Percentiles rank a stretch among this genome's conserved stretches.
phyloP scores from a whole-genome alignment of 2,329 filamentous ascomycete species.

The Aaosphaeria arxii region DNA sequence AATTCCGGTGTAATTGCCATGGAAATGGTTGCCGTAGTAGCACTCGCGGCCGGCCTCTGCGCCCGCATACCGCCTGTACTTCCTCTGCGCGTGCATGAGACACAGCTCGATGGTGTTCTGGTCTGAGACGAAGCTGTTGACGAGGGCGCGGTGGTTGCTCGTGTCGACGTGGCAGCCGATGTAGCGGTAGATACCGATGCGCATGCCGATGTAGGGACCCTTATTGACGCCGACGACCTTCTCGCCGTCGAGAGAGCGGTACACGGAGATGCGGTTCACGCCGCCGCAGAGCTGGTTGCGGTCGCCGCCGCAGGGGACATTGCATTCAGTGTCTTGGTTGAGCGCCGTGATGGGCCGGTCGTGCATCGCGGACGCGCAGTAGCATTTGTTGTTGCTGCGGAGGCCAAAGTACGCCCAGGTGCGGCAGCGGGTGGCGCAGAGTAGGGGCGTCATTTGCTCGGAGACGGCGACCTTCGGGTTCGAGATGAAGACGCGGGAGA shows the following conservation, averaged over 20 bases:
- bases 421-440: conserved; percentile 22
- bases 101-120: too few relatives aligned
- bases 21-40: too few relatives aligned
- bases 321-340: conserved; percentile 3
- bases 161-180: too few relatives aligned
- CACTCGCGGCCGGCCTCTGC: too few relatives aligned
- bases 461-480: conserved; percentile 1
- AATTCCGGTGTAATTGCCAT: too few relatives aligned
- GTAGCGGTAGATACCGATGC: too few relatives aligned
- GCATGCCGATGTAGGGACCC: too few relatives aligned
- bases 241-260: neutral
- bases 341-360: neutral
- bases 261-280: conserved; percentile 7
- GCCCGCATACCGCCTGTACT: too few relatives aligned
- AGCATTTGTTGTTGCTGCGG: conserved; percentile 26
- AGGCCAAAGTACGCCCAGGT: conserved; percentile 27
- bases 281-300: conserved; percentile 10
- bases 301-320: conserved; percentile 9
- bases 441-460: conserved; percentile 15
- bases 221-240: neutral
- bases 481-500: conserved; percentile 1
- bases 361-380: conserved; percentile 3
- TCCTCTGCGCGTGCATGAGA: too few relatives aligned
- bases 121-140: conserved; percentile 52
- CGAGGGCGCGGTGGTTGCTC: conserved; percentile 39